Conservation (phyloP, 129 eudicot genomes). For the Lactuca sativa region DNA sequence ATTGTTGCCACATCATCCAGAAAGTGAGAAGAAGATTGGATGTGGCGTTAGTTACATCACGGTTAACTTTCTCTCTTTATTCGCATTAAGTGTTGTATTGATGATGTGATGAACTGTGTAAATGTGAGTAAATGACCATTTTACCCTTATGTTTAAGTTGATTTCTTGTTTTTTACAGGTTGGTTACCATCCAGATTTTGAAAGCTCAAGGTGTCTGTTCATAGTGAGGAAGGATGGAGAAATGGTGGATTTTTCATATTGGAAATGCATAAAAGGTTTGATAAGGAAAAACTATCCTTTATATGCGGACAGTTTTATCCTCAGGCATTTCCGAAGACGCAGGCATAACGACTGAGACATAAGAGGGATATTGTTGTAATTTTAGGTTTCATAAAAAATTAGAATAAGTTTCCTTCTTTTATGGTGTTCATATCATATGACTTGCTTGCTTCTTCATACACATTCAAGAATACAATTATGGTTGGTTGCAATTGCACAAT, state of each 20-base stretch:
- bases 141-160: no score
- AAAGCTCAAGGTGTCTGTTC: slow-evolving; percentile 81
- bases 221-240: slow-evolving; percentile 80
- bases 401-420: slow-evolving; percentile 6
- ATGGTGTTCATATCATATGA: slow-evolving; percentile 15
- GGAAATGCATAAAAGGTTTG: slow-evolving; percentile 98
- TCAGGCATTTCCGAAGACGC: slow-evolving; percentile 77
- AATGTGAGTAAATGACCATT: no score
- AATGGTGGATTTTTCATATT: slow-evolving; percentile 81
- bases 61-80: slow-evolving; percentile 42
- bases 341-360: slow-evolving; percentile 45
- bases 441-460: slow-evolving; percentile 18
- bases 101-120: no score
- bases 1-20: slow-evolving; percentile 92
- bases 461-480: slow-evolving; percentile 25
- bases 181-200: slow-evolving; percentile 91
- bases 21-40: slow-evolving; percentile 81
- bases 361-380: slow-evolving; percentile 19
- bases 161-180: slow-evolving; percentile 42
- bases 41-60: slow-evolving; percentile 88
- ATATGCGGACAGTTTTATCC: slow-evolving; percentile 87
- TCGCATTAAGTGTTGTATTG: no score
- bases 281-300: slow-evolving; percentile 90
- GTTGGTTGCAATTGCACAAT: slow-evolving; percentile 19
- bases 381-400: slow-evolving; percentile 26